phyloP scores from a whole-genome alignment of 2,329 filamentous ascomycete genomes.

The Colletotrichum sp. region DNA sequence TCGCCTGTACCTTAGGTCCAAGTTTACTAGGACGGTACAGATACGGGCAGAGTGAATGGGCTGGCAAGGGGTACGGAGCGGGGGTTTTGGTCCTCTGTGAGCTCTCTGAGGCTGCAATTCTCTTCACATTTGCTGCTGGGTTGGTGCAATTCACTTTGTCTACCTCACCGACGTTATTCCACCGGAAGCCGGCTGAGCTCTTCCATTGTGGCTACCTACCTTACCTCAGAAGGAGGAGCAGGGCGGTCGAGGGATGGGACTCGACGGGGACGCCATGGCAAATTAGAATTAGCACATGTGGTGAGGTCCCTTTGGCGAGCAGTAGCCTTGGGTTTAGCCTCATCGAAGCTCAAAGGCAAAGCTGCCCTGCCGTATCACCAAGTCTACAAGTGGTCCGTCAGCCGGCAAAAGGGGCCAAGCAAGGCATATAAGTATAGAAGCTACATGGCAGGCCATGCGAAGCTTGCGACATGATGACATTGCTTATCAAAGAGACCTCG shows the following conservation, averaged over 20 bases:
- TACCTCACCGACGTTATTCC: background rate
- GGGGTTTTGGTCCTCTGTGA: background rate
- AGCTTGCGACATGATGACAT: background rate
- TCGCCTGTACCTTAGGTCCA: background rate
- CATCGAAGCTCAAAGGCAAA: background rate
- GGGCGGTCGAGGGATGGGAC: background rate
- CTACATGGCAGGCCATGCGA: background rate
- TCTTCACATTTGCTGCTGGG: background rate
- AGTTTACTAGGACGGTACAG: background rate
- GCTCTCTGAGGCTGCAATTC: background rate
- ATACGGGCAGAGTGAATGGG: background rate
- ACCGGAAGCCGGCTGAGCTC: background rate
- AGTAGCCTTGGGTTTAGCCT: background rate
- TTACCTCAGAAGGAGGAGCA: background rate
- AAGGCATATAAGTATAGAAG: background rate
- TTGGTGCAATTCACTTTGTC: background rate
- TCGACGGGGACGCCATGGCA: background rate
- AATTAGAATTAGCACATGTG: background rate
- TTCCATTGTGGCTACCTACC: background rate
- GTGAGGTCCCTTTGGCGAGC: constrained; percentile 1
- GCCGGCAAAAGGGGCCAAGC: background rate
- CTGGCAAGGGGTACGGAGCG: background rate
- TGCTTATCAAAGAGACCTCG: background rate
- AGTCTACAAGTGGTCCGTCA: background rate
- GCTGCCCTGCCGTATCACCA: background rate